Evolutionary conservation across 1,139 yeast species (phyloP), one percentile per base, ranked within the genome.

Genomic region (Diutina neorugosa): DNA sequence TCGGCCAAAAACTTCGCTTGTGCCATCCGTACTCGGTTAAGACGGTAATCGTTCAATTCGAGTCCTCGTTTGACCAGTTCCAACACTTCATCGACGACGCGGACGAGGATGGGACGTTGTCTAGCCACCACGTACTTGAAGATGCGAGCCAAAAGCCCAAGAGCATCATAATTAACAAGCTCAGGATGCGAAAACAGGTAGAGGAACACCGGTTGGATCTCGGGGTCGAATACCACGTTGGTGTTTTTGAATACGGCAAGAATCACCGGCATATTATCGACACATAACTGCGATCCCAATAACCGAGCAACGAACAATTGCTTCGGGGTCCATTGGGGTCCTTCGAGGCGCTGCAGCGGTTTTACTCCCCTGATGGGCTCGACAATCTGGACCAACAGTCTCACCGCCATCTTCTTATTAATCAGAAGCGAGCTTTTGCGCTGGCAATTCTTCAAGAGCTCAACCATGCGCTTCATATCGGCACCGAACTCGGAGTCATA

Each of bases 41-140:
- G 66, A 53, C 81, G 71, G 62, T 78, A 84, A 58, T 81, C 82
- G 59, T 83, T 80, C 7, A 72, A 60, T 61, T 90, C 96, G 56
- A 89, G 66, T 0, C 91, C 95, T 31, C 81, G 64, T 9, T 77
- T 71, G 16, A 86, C 74, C 37, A 74, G 73, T 61, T 90, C 96
- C 19, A 86, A 58, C 1, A 85, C 57, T n/a, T 78, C 69, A 62
- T 91, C 97, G 51, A 87, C 68, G 1, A 82, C 77, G 48, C 62
- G 62, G 1, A 76, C 68, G 2, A 69, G 66, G 48, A 66, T 65
- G 0, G 90, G 82, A 55, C 89, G 64, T 9, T 46, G 27, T 7
- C 27, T 9, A 7, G n/a, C 19, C 5, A 18, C 37, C 14, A 46
- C 21, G n/a, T 21, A n/a, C 50, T 62, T 62, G 1, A 76, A 68